Evolutionary conservation across 1,284 basidiomycete species (phyloP), one percentile per base, ranked within the genome.

Genomic region (Boletellus deceptivus): DNA sequence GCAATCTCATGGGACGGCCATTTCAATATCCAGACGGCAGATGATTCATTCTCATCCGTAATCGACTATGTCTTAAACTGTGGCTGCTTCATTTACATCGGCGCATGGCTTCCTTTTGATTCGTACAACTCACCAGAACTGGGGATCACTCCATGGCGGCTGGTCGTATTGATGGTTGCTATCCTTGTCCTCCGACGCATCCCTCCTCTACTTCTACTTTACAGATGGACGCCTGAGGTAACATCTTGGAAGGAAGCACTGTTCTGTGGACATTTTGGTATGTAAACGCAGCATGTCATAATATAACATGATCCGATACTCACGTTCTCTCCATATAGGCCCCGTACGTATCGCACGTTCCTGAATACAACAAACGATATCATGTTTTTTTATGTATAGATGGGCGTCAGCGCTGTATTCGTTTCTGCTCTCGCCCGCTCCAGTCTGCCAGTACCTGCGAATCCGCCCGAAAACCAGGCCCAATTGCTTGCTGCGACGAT

Each of bases 1-100:
- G 92, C 94, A 0, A 89, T 97, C 58, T 92, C 93, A 2, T 98
- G 94, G 95, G 93, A 98, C 63, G 89, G 92, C 35, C 82, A 93
- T 65, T 97, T 96, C 72, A 91, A 91, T 63, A 74, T 76, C 39
- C 87, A 93, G 50, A 93, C 84, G 3, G 90, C 94, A 68, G 83
- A 86, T 58, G 86, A 91, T 53, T 78, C 86, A 34, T 98, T 98
- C 67, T 87, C 91, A 20, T 87, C 90, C 39, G 90, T 97, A 46
- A 86, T 98, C 59, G 93, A 97, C 57, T 76, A 88, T 40, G 70
- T 89, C 37, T 80, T 95, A 62, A 95, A 95, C 65, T 91, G 87
- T 61, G 86, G 79, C 13, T 88, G 86, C 59, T 96, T 95, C 73
- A 81, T 96, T 53, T 95, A 93, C 69, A 91, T 95, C 50, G 93